Evolutionary conservation across 1,284 basidiomycete genomes (phyloP), one percentile per base, ranked within the genome.

Genomic region (Boletus sp.): DNA sequence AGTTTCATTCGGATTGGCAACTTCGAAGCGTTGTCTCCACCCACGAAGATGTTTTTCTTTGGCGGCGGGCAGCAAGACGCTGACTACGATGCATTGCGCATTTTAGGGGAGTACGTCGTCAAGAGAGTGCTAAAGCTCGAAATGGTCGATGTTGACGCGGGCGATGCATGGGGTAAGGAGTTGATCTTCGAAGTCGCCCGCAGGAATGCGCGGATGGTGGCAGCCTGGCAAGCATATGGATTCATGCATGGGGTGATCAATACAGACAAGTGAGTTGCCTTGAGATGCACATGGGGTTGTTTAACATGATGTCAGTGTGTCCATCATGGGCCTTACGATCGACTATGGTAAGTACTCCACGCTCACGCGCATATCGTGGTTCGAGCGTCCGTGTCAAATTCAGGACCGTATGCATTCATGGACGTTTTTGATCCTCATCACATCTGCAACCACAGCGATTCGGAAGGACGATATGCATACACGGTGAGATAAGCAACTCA

Each of bases 211-310:
- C 80, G 79, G 70, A 98, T 96, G 86, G 93, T 95, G 1, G 97
- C 94, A 3, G 88, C 83, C 3, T 98, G 97, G 97, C 97, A 98
- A 76, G 91, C 86, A 10, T 94, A 94, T 75, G 94, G 94, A 0
- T 96, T 93, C 74, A 95, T 95, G 91, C 90, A 93, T 68, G 91
- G 90, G 0, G 96, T 98, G n/a, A 93, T 98, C 69, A 98, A 98
- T 73, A 97, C 96, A 4, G 96, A 98, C 79, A 96, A 96, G 90
- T 91, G 64, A 57, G 85, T 71, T 43, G 16, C 19, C 6, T 44
- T 47, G 55, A 35, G 14, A 13, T 46, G 23, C 11, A 9, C 27
- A 13, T 46, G 44, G 23, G 25, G 44, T 27, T 16, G 16, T 21
- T 56, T 70, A 56, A 74, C 60, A n/a, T 30, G 44, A 23, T 30